Conservation (phyloP, 257 asterid genomes). For the Petrea volubilis region DNA sequence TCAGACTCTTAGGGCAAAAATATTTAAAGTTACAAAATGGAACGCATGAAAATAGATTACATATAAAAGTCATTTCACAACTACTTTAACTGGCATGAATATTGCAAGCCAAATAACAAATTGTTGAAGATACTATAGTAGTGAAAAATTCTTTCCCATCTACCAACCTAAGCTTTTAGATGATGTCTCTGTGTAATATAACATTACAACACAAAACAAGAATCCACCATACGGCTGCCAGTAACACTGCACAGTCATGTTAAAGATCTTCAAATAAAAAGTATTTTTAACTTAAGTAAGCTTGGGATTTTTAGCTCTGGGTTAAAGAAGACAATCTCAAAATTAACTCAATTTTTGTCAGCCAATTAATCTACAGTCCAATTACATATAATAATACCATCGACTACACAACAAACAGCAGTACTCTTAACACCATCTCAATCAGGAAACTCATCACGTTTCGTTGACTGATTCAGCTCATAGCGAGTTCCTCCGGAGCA, state of each 20-base stretch:
- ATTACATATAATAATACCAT: conserved; percentile 7
- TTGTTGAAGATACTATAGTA: not conserved
- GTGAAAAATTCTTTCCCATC: conserved; percentile 5
- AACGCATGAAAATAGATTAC: not conserved
- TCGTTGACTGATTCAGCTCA: conserved; percentile 16
- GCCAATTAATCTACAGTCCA: conserved; percentile 18
- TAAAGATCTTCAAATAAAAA: not conserved
- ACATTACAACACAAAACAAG: conserved; percentile 12
- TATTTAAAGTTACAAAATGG: not conserved
- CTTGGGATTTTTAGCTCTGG: not conserved
- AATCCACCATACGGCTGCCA: not conserved
- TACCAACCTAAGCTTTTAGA: not conserved
- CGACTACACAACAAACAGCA: conserved; percentile 2
- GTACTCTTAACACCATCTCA: not conserved
- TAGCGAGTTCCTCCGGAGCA: not conserved
- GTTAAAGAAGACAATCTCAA: not conserved
- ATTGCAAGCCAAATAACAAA: not conserved
- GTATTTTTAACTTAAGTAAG: conserved; percentile 6
- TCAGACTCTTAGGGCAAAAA: conserved; percentile 5
- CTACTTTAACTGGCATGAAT: conserved; percentile 1
- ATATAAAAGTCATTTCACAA: not conserved
- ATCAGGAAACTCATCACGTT: not conserved
- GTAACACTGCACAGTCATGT: conserved; percentile 2
- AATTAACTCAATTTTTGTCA: conserved; percentile 8
- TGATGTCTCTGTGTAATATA: not conserved